phyloP scores from a whole-genome alignment of 208 protist genomes.

The Wallacemonas collosoma region DNA sequence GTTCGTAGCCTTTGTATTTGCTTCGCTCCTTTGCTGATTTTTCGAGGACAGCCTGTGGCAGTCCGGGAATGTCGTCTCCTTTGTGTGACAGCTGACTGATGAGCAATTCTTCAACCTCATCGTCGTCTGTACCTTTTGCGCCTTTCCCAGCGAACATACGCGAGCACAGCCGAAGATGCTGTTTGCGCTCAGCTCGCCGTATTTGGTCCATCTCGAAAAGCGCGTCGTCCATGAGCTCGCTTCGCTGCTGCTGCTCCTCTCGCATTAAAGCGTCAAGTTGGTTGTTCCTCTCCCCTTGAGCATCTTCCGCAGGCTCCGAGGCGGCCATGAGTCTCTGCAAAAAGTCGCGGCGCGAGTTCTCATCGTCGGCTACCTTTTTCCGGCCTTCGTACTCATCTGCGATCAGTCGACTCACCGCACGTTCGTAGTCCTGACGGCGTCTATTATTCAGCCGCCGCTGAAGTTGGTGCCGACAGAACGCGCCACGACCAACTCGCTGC shows the following conservation, averaged over 20 bases:
- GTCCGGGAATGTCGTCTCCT: slow-evolving; percentile 5
- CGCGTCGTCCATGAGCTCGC: slow-evolving; percentile 22
- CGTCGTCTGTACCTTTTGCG: not conserved
- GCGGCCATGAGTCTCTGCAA: slow-evolving; percentile 3
- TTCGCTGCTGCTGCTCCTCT: slow-evolving; percentile 14
- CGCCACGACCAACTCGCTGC: slow-evolving; percentile 28
- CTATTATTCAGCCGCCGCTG: slow-evolving; percentile 28
- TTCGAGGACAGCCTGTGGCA: slow-evolving; percentile 7
- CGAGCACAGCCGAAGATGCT: slow-evolving; percentile 19
- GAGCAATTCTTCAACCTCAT: slow-evolving; percentile 17
- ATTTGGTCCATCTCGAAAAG: slow-evolving; percentile 17
- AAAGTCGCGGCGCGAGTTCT: slow-evolving; percentile 17
- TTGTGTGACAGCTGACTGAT: slow-evolving; percentile 20
- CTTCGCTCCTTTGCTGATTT: slow-evolving; percentile 8
- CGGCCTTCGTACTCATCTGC: slow-evolving; percentile 27
- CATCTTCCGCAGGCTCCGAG: not conserved
- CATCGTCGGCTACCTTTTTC: slow-evolving; percentile 20
- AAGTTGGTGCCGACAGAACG: slow-evolving; percentile 17
- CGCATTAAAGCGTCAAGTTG: slow-evolving; percentile 16
- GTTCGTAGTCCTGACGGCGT: slow-evolving; percentile 25
- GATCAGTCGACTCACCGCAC: slow-evolving; percentile 21
- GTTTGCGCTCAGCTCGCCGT: slow-evolving; percentile 32
- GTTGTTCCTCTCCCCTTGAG: not conserved
- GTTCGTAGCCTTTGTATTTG: slow-evolving; percentile 42
- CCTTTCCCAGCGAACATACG: slow-evolving; percentile 14